A percentile compares a stretch with the other conserved stretches of the same genome.
Conservation (phyloP, 179 eudicot genomes). For the Beta macrorhiza region DNA sequence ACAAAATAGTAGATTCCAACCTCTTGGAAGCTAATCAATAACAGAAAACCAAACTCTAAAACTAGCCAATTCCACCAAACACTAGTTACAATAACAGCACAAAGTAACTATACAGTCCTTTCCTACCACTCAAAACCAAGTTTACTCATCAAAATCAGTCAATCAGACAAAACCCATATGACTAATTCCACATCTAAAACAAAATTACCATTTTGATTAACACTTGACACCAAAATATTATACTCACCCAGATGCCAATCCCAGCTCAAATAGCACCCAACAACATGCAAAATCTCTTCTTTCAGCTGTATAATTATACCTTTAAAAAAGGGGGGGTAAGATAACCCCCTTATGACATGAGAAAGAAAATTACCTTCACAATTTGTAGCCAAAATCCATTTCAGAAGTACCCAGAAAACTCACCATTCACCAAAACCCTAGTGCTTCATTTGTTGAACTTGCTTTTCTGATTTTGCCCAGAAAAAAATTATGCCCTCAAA, state of each 20-base stretch:
- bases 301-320: constrained; percentile 13
- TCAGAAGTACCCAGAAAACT: constrained; percentile 20
- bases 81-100: constrained; percentile 11
- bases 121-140: constrained; percentile 17
- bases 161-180: constrained; percentile 19
- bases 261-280: constrained; percentile 20
- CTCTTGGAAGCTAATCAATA: background rate
- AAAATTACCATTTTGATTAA: constrained; percentile 11
- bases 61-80: constrained; percentile 19
- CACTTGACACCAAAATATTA: background rate
- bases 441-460: constrained; percentile 8
- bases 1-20: constrained; percentile 17
- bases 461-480: constrained; percentile 14
- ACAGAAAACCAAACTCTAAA: background rate
- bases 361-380: constrained; percentile 19
- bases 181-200: constrained; percentile 19
- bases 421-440: constrained; percentile 38
- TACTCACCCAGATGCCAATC: constrained; percentile 30
- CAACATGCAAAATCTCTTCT: constrained; percentile 34
- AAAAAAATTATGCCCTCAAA: background rate
- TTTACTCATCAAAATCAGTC: constrained; percentile 25
- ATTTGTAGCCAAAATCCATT: constrained; percentile 16
- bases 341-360: constrained; percentile 13
- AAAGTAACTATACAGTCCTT: background rate
- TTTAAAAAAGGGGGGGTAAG: constrained; percentile 3